These are phyloP conservation scores for Croton setiger DNA, from an alignment of 441 rosid genomes.

Conservation along the genomic window DNA sequence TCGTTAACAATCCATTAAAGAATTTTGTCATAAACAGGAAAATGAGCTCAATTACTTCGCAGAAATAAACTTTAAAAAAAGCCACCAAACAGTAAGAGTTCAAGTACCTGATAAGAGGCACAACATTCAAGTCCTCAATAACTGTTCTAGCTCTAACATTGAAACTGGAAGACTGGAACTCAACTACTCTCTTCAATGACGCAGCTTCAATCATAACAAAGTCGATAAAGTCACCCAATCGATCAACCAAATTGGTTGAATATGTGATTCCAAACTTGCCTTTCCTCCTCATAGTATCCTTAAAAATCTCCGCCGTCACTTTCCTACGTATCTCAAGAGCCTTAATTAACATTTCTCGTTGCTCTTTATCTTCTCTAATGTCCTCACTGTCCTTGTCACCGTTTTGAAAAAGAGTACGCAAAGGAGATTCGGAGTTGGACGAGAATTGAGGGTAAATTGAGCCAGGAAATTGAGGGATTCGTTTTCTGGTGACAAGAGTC, in stretches of 20 bases:
- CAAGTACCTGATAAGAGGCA: slow-evolving; percentile 65
- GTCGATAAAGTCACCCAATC: slow-evolving; percentile 59
- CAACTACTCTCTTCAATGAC: slow-evolving; percentile 56
- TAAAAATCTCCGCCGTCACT: slow-evolving; percentile 65
- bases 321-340: slow-evolving; percentile 72
- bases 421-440: slow-evolving; percentile 8
- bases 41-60: background rate
- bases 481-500: slow-evolving; percentile 49
- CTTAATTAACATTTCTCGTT: slow-evolving; percentile 56
- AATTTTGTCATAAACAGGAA: background rate
- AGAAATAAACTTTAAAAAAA: background rate
- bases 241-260: slow-evolving; percentile 51
- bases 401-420: slow-evolving; percentile 17
- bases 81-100: background rate
- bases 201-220: slow-evolving; percentile 80
- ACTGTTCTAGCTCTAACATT: slow-evolving; percentile 53
- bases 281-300: slow-evolving; percentile 49
- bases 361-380: slow-evolving; percentile 27
- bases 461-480: slow-evolving; percentile 76
- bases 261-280: slow-evolving; percentile 88
- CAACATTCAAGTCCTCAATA: slow-evolving; percentile 59
- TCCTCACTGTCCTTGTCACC: slow-evolving; percentile 14
- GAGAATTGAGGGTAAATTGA: slow-evolving; percentile 49
- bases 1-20: background rate
- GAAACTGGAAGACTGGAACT: slow-evolving; percentile 46